Base-by-base conservation (phyloP, 2,329 filamentous ascomycete genomes). In the Penicillium psychrosexuale region DNA sequence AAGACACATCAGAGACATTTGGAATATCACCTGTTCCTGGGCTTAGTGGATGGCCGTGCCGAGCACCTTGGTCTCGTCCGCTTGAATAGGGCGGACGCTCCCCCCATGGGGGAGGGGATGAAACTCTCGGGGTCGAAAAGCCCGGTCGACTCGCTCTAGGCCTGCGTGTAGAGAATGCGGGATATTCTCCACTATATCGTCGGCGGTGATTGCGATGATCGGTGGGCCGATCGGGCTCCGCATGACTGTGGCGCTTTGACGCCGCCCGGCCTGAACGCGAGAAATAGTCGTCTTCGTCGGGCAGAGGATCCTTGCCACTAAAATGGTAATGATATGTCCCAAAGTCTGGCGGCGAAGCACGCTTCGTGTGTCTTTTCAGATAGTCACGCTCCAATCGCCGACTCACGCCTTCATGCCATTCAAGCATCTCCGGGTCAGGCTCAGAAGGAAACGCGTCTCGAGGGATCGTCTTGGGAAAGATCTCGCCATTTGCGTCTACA, bases 361-460 rank as follows among this genome's bases (percentile, higher is more conserved):
- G 67, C 11, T 69, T 64, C 11, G 67, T 64, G 15, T 67, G 74
- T 61, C 68, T 77, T 72, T 65, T 76, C 69, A 68, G 64, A 53
- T 70, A 83, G 62, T 92, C 86, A 53, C 82, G 78, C 58, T 85
- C 83, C 46, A 96, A 75, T 62, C 83, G 84, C 55, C 87, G 81
- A 34, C 85, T 88, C 53, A 95, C 92, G 2, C 81, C 79, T 62
- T 89, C 85, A 69, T 97, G 91, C 93, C 94, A 99, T 55, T 81
- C 78, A 52, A 91, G 84, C 74, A 96, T 91, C n/a, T 88, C 87
- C 5, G 81, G 76, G 65, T 97, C 93, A 1, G 91, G 83, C 40
- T 83, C 77, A 1, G 80, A 69, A 0, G 94, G 93, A 55, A 93
- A 89, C 0, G 86, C 82, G 53, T 86, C 83, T 38, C 88, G 85